A percentile compares a stretch with the other conserved stretches of the same genome.
phyloP scores from a whole-genome alignment of 164 flowering plant genomes.

The Macadamia tetraphylla region DNA sequence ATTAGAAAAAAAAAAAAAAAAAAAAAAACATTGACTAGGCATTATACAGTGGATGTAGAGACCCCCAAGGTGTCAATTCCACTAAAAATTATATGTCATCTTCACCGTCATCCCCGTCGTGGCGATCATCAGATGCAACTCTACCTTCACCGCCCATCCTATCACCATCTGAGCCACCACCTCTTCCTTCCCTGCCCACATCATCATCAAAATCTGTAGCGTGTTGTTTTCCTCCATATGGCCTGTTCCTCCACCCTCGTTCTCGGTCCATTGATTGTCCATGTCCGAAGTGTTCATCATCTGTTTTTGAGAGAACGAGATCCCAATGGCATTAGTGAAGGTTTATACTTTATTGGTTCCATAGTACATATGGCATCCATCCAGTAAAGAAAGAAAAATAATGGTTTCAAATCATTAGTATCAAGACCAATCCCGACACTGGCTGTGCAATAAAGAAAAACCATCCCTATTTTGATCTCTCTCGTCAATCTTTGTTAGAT shows the following conservation, averaged over 20 bases:
- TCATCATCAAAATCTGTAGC: conserved; percentile 3
- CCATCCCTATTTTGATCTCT: too few relatives aligned
- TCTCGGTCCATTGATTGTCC: conserved; percentile 35
- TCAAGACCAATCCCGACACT: too few relatives aligned
- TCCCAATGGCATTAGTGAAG: too few relatives aligned
- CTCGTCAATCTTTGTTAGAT: too few relatives aligned
- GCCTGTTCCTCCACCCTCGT: conserved; percentile 21
- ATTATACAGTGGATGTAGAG: conserved; percentile 9
- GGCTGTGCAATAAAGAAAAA: too few relatives aligned
- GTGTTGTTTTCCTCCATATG: conserved; percentile 14
- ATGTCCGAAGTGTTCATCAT: conserved; percentile 30
- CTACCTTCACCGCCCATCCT: conserved; percentile 14
- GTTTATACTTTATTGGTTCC: too few relatives aligned
- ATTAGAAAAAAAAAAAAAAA: too few relatives aligned
- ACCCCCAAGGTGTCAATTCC: background rate
- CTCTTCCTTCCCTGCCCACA: conserved; percentile 14
- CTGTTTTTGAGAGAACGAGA: conserved; percentile 15
- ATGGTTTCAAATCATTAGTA: too few relatives aligned
- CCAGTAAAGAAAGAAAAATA: too few relatives aligned
- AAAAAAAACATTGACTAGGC: too few relatives aligned
- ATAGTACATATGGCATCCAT: too few relatives aligned
- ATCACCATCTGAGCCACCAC: conserved; percentile 17
- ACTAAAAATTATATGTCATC: conserved; percentile 11
- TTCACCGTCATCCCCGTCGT: conserved; percentile 13
- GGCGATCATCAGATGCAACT: conserved; percentile 15